Evolutionary conservation across 2,329 filamentous ascomycete genomes (phyloP).

Genomic region (Colletotrichum sojae): DNA sequence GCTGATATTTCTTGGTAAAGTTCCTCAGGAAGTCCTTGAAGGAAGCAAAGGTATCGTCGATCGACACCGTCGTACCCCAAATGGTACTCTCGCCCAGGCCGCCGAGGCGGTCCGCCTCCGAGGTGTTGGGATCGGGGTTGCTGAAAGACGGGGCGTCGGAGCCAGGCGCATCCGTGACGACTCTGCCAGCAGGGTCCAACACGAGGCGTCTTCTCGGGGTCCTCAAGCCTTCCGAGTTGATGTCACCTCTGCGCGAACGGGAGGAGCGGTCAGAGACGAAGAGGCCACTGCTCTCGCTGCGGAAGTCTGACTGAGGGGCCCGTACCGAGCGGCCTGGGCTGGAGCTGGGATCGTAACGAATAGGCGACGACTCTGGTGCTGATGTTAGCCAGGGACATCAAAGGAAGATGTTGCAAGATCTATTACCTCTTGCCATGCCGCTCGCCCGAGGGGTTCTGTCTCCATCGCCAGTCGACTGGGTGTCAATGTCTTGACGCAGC

Average conservation of each 20-base stretch:
- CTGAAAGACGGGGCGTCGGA: conserved; percentile 74
- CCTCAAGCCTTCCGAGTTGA: conserved; percentile 83
- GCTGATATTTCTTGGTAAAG: conserved; percentile 92
- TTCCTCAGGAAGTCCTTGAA: conserved; percentile 96
- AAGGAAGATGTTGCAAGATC: conserved; percentile 12
- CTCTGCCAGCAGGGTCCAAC: conserved; percentile 71
- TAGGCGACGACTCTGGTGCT: conserved; percentile 86
- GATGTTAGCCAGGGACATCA: neutral
- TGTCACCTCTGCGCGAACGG: conserved; percentile 83
- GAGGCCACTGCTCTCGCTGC: conserved; percentile 87
- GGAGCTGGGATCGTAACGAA: conserved; percentile 91
- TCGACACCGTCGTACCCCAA: conserved; percentile 97
- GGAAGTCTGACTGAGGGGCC: conserved; percentile 77
- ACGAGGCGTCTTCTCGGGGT: conserved; percentile 71
- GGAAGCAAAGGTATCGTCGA: conserved; percentile 86
- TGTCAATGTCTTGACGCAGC: conserved; percentile 70
- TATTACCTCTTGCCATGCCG: conserved; percentile 73
- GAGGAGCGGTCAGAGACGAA: conserved; percentile 78
- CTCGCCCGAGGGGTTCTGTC: conserved; percentile 81
- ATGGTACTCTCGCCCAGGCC: conserved; percentile 87
- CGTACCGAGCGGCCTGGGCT: conserved; percentile 79
- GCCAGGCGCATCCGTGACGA: conserved; percentile 64
- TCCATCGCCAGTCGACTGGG: conserved; percentile 65
- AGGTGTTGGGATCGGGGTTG: conserved; percentile 84
- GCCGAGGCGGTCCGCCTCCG: conserved; percentile 89